Percentiles rank a stretch among this genome's conserved stretches.
phyloP scores from a whole-genome alignment of 2,329 filamentous ascomycete genomes.

The Macrophomina pseudophaseolina region DNA sequence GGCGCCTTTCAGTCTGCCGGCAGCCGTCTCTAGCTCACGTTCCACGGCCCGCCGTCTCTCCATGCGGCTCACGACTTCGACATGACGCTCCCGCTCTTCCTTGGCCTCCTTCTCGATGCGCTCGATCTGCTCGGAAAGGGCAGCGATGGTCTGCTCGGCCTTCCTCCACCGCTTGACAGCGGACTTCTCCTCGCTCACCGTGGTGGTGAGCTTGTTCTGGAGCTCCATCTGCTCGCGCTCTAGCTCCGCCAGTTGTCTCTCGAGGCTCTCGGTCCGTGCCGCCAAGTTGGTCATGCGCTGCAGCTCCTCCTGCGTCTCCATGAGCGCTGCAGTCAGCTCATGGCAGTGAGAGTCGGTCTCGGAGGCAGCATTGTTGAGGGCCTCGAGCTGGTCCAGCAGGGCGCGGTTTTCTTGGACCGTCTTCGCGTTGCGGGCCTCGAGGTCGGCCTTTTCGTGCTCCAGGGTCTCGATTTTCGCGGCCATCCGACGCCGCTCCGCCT shows the following conservation, averaged over 20 bases:
- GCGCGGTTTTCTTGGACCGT: slow-evolving; percentile 82
- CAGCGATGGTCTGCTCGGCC: slow-evolving; percentile 77
- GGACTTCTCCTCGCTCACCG: slow-evolving; percentile 75
- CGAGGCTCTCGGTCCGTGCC: slow-evolving; percentile 75
- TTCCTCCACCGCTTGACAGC: slow-evolving; percentile 84
- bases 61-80: slow-evolving; percentile 80
- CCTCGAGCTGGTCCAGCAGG: slow-evolving; percentile 83
- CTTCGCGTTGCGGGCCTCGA: slow-evolving; percentile 77
- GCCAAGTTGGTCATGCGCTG: slow-evolving; percentile 76
- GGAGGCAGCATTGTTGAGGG: slow-evolving; percentile 76
- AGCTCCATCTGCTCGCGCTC: slow-evolving; percentile 81
- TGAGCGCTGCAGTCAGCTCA: slow-evolving; percentile 75
- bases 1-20: slow-evolving; percentile 79
- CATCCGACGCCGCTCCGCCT: slow-evolving; percentile 79
- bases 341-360: slow-evolving; percentile 82
- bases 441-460: slow-evolving; percentile 69
- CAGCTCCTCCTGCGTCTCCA: slow-evolving; percentile 77
- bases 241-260: slow-evolving; percentile 77
- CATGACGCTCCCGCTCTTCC: slow-evolving; percentile 80
- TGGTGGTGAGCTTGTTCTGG: slow-evolving; percentile 68
- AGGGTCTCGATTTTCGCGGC: slow-evolving; percentile 74
- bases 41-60: slow-evolving; percentile 84
- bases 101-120: slow-evolving; percentile 82
- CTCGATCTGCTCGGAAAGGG: slow-evolving; percentile 86
- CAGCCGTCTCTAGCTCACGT: slow-evolving; percentile 78